Conservation (phyloP, 305 asterid genomes). For the Plantago rigida region DNA sequence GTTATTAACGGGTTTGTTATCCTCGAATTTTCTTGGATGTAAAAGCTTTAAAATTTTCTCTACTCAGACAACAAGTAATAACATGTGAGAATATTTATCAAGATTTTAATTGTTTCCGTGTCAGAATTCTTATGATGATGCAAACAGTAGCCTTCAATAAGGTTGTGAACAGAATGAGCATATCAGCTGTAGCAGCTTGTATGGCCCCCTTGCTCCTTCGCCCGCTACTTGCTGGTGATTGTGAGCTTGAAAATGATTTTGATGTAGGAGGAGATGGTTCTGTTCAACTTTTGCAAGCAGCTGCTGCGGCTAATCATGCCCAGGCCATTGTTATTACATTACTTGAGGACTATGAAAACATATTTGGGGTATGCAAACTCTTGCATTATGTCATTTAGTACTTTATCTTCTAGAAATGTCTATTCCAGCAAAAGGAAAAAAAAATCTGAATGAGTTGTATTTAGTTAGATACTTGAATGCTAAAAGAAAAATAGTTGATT, state of each 20-base stretch:
- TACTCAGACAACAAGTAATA: background rate
- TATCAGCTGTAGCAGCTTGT: conserved; percentile 99
- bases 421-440: background rate
- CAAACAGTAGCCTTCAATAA: conserved; percentile 72
- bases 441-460: conserved; percentile 1
- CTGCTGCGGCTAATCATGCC: conserved; percentile 99
- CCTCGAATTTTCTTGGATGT: background rate
- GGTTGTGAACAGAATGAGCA: conserved; percentile 79
- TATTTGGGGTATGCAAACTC: conserved; percentile 73
- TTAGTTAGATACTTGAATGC: conserved; percentile 8
- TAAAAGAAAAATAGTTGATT: conserved; percentile 4
- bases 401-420: background rate
- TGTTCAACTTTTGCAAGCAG: conserved; percentile 88
- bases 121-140: conserved; percentile 93
- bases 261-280: conserved; percentile 87
- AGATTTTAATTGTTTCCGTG: conserved; percentile 19
- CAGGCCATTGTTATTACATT: conserved; percentile 89
- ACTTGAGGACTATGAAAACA: conserved; percentile 78
- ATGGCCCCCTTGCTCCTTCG: conserved; percentile 99
- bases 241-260: conserved; percentile 64
- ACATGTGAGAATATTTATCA: conserved; percentile 15
- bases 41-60: background rate
- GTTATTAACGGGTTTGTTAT: background rate
- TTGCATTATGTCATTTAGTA: conserved; percentile 7
- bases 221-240: conserved; percentile 94